Evolutionary conservation across 2,329 filamentous ascomycete genomes (phyloP).

Genomic region (Sclerotinia trifoliorum): DNA sequence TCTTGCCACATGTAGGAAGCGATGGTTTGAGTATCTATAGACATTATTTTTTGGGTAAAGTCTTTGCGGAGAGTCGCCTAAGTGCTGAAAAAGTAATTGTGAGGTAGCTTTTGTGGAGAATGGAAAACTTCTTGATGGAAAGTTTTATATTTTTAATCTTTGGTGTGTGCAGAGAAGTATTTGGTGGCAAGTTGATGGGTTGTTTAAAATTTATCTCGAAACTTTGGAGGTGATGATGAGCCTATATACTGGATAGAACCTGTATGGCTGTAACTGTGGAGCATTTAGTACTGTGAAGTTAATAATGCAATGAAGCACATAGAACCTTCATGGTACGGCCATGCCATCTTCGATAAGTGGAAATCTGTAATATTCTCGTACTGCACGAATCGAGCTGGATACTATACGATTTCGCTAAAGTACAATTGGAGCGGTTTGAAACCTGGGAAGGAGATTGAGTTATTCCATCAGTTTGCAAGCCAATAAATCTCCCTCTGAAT

Average conservation of each 20-base stretch:
- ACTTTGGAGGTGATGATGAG: no score
- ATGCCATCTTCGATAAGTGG: neutral
- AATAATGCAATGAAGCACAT: no score
- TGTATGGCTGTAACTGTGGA: neutral
- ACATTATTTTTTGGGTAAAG: neutral
- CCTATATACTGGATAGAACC: neutral
- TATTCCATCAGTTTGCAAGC: no score
- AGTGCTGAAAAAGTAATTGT: neutral
- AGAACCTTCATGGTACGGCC: neutral
- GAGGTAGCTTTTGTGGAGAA: neutral
- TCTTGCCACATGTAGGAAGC: neutral
- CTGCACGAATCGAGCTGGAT: rapidly evolving
- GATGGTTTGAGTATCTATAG: neutral
- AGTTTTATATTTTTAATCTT: neutral
- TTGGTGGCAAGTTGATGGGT: neutral
- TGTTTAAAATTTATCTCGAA: no score
- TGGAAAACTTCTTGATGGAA: neutral
- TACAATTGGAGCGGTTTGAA: no score
- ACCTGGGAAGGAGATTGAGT: neutral
- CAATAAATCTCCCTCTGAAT: no score
- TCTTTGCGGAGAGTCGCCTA: neutral
- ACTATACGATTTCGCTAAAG: neutral
- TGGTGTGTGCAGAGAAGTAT: neutral
- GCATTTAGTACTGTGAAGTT: neutral
- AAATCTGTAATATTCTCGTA: no score